phyloP scores from a whole-genome alignment of 2,329 filamentous ascomycete genomes.

The Seiridium unicorne region DNA sequence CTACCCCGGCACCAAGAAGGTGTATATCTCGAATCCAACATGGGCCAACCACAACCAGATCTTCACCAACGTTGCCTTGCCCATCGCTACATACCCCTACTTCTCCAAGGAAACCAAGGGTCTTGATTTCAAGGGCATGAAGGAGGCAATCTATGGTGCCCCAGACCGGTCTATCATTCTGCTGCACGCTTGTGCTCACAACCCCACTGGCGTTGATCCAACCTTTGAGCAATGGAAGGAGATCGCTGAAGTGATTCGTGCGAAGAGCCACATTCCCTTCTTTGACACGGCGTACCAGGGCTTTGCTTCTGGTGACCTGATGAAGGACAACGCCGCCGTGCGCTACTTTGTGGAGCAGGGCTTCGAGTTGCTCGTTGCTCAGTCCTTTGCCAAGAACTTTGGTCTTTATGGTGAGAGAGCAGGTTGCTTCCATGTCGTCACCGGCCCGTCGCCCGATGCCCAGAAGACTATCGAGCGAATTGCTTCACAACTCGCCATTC shows the following conservation, averaged over 20 bases:
- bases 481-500: constrained; percentile 83
- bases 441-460: constrained; percentile 68
- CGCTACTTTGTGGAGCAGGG: constrained; percentile 92
- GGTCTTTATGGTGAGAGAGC: constrained; percentile 96
- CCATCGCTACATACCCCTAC: constrained; percentile 85
- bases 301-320: constrained; percentile 88
- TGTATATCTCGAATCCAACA: constrained; percentile 93
- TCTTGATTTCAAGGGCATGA: constrained; percentile 90
- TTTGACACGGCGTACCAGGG: constrained; percentile 98
- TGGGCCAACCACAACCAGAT: constrained; percentile 99
- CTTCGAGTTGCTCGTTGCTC: constrained; percentile 83
- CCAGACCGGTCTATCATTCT: constrained; percentile 82
- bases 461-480: constrained; percentile 62
- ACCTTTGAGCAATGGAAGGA: constrained; percentile 93
- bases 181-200: constrained; percentile 94
- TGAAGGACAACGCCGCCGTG: constrained; percentile 85
- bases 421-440: constrained; percentile 93
- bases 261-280: constrained; percentile 90
- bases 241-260: constrained; percentile 73
- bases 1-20: constrained; percentile 70
- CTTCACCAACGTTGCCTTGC: constrained; percentile 84
- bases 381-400: constrained; percentile 98
- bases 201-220: constrained; percentile 95
- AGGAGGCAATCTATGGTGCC: constrained; percentile 65
- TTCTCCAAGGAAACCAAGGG: constrained; percentile 87